These are phyloP conservation scores for Dryadomyces quercus-mongolicae DNA, from an alignment of 2,329 filamentous ascomycete species.

Conservation along the genomic window DNA sequence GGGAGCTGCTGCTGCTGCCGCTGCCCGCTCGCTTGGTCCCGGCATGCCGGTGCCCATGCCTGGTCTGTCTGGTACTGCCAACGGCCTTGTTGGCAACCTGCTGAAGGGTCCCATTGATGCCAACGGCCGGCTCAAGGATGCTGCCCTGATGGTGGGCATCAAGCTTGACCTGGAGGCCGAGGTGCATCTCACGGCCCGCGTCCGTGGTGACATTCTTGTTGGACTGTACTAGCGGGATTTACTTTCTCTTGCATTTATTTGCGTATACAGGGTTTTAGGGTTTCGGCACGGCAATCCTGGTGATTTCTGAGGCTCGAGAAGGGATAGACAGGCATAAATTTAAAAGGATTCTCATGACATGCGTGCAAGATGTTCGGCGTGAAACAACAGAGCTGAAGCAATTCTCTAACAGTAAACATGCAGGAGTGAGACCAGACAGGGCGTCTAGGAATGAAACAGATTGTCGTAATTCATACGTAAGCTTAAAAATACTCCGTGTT, in stretches of 20 bases:
- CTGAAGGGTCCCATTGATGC: slow-evolving; percentile 45
- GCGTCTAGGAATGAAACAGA: too few species aligned
- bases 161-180: slow-evolving; percentile 53
- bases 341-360: too few species aligned
- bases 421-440: too few species aligned
- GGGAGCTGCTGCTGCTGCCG: slow-evolving; percentile 4
- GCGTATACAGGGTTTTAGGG: not conserved
- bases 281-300: slow-evolving; percentile 5
- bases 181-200: slow-evolving; percentile 46
- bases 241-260: not conserved
- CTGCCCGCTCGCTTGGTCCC: slow-evolving; percentile 6
- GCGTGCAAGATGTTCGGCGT: too few species aligned
- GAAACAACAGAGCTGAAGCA: too few species aligned
- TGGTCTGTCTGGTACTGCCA: slow-evolving; percentile 23
- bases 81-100: slow-evolving; percentile 28
- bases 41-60: slow-evolving; percentile 19
- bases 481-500: too few species aligned
- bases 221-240: slow-evolving; percentile 33
- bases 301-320: not conserved
- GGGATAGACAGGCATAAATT: not conserved
- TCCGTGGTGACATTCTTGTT: slow-evolving; percentile 49
- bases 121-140: slow-evolving; percentile 43
- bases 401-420: too few species aligned
- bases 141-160: slow-evolving; percentile 47
- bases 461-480: too few species aligned